Evolutionary conservation across 2,329 filamentous ascomycete species (phyloP), one percentile per base, ranked within the genome.

Genomic region (Tolypocladium sp.): DNA sequence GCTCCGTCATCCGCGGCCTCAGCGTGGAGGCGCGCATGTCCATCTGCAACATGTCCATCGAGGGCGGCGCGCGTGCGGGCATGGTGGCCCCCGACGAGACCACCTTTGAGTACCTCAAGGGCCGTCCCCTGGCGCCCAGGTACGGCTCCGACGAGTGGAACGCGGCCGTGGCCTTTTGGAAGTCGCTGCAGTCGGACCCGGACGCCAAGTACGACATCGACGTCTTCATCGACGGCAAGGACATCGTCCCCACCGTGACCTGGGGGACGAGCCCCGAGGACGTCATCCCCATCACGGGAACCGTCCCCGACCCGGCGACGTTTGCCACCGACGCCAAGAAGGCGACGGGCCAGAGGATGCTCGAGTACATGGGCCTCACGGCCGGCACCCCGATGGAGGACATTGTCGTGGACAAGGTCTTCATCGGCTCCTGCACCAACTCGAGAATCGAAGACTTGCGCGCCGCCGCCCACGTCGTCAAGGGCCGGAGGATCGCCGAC

Each of bases 21-120:
- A 96, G 91, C 75, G 96, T 99, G 85, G 94, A 97, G 76, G 94
- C 93, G 51, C 87, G 94, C 66, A 97, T 99, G 94, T 97, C 92
- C 63, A 96, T 99, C 73, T 97, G 94, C 81, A 99, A 99, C 80
- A 97, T 97, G 94, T 92, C 92, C 17, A 97, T 97, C 67, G 94
- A 99, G 80, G 94, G 83, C 66, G 94, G 94, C 75, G 94, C 94
- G 55, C 85, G 94, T 77, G 93, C 93, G 61, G 94, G 94, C 65
- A 96, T 99, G 92, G 88, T 99, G 61, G 94, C 94, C 12, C 94
- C 94, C 6, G 94, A 99, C 70, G 88, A 97, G 70, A 89, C 81
- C 60, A 97, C 94, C 35, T 96, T 96, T 67, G 91, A 96, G 65
- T 99, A 97, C 72, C 88, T 99, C 69, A 94, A 94, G 80, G 91